A percentile compares a stretch with the other conserved stretches of the same genome.
phyloP scores from a whole-genome alignment of 139 green algal genomes.

The Asterochloris erici region DNA sequence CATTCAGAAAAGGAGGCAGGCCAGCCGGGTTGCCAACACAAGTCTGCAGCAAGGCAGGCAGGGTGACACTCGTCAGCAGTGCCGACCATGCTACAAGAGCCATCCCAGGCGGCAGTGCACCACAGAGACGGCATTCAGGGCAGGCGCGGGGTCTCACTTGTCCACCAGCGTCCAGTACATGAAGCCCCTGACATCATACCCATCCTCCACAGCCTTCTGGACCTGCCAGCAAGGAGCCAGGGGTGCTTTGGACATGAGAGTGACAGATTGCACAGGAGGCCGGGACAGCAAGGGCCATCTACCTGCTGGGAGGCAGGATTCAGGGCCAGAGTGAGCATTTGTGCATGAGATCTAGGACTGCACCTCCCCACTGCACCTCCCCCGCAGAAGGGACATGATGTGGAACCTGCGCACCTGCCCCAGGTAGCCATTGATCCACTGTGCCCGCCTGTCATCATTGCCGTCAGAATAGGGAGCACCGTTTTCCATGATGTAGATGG shows the following conservation, averaged over 20 bases:
- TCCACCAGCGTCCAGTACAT: conserved; percentile 33
- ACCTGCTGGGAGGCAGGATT: too few relatives aligned
- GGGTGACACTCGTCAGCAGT: too few relatives aligned
- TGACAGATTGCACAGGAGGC: neutral
- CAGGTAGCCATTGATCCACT: conserved; percentile 47
- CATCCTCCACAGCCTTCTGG: conserved; percentile 20
- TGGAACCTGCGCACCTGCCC: conserved; percentile 1
- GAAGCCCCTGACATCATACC: conserved; percentile 29
- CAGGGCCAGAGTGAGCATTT: too few relatives aligned
- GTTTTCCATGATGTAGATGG: conserved; percentile 85
- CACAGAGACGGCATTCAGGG: neutral
- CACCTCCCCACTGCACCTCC: neutral
- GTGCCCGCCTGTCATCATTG: conserved; percentile 37
- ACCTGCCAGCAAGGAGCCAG: neutral
- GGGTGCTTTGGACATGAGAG: neutral
- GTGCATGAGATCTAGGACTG: too few relatives aligned
- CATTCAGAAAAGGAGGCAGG: too few relatives aligned
- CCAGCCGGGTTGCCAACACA: too few relatives aligned
- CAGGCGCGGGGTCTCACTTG: too few relatives aligned
- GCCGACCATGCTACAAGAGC: too few relatives aligned
- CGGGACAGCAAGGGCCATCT: neutral
- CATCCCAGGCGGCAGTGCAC: neutral
- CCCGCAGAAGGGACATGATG: neutral
- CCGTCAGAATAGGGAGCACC: conserved; percentile 51
- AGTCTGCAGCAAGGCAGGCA: too few relatives aligned